Evolutionary conservation across 192 early-diverging fungal genomes (phyloP).

Genomic region (Linnemannia zychae): DNA sequence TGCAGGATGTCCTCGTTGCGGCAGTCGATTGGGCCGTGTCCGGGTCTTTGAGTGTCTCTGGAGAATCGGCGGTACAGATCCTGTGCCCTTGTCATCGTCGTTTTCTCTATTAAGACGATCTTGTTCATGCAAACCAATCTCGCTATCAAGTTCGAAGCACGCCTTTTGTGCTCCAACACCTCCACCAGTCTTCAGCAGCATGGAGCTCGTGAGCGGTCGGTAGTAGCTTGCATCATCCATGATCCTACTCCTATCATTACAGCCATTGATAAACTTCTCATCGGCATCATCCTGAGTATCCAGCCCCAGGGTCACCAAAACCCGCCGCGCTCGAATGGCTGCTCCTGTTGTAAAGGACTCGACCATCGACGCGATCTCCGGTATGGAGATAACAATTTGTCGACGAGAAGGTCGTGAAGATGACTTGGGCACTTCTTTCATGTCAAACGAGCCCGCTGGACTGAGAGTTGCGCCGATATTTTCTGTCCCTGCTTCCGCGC

Average conservation of each 20-base stretch:
- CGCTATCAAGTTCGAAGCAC: background rate
- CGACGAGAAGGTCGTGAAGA: background rate
- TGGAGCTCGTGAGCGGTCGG: background rate
- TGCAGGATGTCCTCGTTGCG: background rate
- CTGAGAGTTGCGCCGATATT: background rate
- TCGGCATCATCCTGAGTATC: background rate
- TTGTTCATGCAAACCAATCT: background rate
- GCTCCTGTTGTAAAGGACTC: constrained; percentile 26
- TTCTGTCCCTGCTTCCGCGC: background rate
- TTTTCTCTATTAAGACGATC: background rate
- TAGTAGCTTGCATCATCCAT: background rate
- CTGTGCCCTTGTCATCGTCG: background rate
- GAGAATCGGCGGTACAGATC: background rate
- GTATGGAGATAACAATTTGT: constrained; percentile 11
- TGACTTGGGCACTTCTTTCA: background rate
- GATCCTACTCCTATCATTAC: background rate
- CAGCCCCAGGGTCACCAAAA: constrained; percentile 21
- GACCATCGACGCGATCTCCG: constrained; percentile 22
- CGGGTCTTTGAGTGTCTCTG: constrained; percentile 10
- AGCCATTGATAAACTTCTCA: background rate
- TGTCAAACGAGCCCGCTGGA: background rate
- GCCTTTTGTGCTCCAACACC: background rate
- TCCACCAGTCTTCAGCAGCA: background rate
- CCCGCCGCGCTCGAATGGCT: constrained; percentile 4
- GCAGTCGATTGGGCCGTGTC: constrained; percentile 10